These are phyloP conservation scores for Pyricularia sp. DNA, from an alignment of 2,329 filamentous ascomycete species.

Conservation along the genomic window DNA sequence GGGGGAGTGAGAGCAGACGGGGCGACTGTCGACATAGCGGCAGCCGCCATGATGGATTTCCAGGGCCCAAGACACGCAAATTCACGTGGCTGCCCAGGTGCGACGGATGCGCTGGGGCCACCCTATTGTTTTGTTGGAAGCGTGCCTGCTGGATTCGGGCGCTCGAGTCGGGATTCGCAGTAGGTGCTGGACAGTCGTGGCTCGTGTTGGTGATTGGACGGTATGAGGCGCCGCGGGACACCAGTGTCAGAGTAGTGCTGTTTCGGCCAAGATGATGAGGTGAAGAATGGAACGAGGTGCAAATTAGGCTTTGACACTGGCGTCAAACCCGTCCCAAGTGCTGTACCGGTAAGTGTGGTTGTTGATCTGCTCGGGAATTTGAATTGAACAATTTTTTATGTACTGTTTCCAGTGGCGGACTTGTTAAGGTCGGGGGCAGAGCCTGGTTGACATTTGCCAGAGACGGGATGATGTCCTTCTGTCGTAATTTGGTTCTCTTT, in stretches of 20 bases:
- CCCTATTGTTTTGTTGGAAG: neutral
- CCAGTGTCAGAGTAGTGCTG: neutral
- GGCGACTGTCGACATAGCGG: constrained; percentile 41
- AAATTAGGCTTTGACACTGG: neutral
- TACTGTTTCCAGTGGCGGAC: neutral
- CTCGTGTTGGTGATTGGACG: neutral
- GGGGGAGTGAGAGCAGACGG: constrained; percentile 36
- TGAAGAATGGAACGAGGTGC: neutral
- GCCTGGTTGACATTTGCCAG: neutral
- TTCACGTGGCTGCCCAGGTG: neutral
- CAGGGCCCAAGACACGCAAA: neutral
- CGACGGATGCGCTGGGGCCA: neutral
- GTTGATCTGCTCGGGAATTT: neutral
- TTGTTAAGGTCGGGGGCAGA: neutral
- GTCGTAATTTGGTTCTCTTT: neutral
- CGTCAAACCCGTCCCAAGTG: neutral
- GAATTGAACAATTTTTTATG: neutral
- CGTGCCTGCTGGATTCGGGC: neutral
- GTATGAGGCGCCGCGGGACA: neutral
- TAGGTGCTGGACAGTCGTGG: neutral
- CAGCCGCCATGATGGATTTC: constrained; percentile 27
- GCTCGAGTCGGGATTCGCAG: neutral
- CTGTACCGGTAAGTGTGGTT: neutral
- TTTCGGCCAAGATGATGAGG: neutral
- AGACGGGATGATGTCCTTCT: neutral